Conservation (phyloP, 1,284 basidiomycete genomes). For the Ceratobasidium sp. region DNA sequence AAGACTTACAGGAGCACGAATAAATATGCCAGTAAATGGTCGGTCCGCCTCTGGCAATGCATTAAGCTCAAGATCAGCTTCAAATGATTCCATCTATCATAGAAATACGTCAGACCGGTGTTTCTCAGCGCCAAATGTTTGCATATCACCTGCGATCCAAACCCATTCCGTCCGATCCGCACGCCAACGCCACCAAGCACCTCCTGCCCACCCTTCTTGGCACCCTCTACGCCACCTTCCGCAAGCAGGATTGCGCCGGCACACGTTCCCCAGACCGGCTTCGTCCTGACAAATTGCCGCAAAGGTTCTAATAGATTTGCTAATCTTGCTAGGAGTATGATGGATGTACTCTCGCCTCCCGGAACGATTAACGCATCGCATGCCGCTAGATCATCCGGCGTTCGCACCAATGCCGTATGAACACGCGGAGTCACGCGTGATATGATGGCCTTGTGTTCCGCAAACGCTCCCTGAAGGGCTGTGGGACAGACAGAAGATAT, state of each 20-base stretch:
- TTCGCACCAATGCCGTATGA: slow-evolving; percentile 73
- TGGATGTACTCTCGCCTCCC: slow-evolving; percentile 96
- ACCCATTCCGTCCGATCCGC: slow-evolving; percentile 88
- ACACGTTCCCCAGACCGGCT: slow-evolving; percentile 95
- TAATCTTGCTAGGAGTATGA: slow-evolving; percentile 83
- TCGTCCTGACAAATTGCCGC: slow-evolving; percentile 70
- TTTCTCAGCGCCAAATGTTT: slow-evolving; percentile 23
- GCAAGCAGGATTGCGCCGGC: slow-evolving; percentile 95
- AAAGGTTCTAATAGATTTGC: slow-evolving; percentile 85
- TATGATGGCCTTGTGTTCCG: slow-evolving; percentile 83
- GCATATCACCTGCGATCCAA: slow-evolving; percentile 76
- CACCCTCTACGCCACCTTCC: slow-evolving; percentile 69
- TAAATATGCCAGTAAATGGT: slow-evolving; percentile 91
- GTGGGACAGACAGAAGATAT: slow-evolving; percentile 40
- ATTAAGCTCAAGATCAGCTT: slow-evolving; percentile 75
- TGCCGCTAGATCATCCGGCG: slow-evolving; percentile 73
- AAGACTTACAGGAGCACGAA: slow-evolving; percentile 84
- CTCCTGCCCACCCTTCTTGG: slow-evolving; percentile 90
- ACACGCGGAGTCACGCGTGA: slow-evolving; percentile 59
- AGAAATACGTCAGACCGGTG: background rate
- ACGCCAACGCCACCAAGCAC: slow-evolving; percentile 85
- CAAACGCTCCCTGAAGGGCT: slow-evolving; percentile 95
- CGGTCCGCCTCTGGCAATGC: slow-evolving; percentile 68
- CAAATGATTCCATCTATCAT: slow-evolving; percentile 86
- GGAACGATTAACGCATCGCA: slow-evolving; percentile 94